Evolutionary conservation across 768 basidiomycete species (phyloP).

Genomic region (Candolleomyces eurysporus): DNA sequence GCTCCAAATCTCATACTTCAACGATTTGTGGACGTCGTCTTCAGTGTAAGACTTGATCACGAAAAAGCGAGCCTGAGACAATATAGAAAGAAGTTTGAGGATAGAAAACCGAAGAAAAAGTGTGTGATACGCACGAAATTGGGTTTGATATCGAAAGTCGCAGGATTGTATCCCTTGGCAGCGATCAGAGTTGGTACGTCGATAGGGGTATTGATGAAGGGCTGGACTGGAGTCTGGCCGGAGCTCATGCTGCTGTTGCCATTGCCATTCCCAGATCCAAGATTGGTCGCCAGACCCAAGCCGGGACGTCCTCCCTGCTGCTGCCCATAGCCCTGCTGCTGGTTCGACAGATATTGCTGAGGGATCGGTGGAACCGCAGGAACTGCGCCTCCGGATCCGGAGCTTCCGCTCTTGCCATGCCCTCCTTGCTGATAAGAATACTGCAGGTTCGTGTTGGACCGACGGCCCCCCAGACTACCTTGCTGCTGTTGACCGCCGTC

Average conservation of each 20-base stretch:
- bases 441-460: slow-evolving; percentile 55
- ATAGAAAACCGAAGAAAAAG: slow-evolving; percentile 1
- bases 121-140: slow-evolving; percentile 53
- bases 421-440: slow-evolving; percentile 55
- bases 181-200: slow-evolving; percentile 86
- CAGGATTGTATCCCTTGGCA: slow-evolving; percentile 89
- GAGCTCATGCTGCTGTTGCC: slow-evolving; percentile 19
- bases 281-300: slow-evolving; percentile 35
- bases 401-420: slow-evolving; percentile 28
- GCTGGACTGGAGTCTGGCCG: slow-evolving; percentile 42
- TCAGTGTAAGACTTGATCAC: slow-evolving; percentile 99
- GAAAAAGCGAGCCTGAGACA: slow-evolving; percentile 78
- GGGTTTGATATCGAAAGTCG: slow-evolving; percentile 79
- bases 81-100: neutral
- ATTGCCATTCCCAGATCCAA: slow-evolving; percentile 23
- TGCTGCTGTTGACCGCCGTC: slow-evolving; percentile 18
- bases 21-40: slow-evolving; percentile 97
- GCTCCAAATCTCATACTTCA: slow-evolving; percentile 98
- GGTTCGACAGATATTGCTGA: slow-evolving; percentile 62
- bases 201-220: slow-evolving; percentile 63
- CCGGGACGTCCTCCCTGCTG: slow-evolving; percentile 29
- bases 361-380: slow-evolving; percentile 76
- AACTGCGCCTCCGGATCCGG: slow-evolving; percentile 32
- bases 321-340: slow-evolving; percentile 19
- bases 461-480: slow-evolving; percentile 11